Conservation (phyloP, 1,139 yeast genomes). For the Keqinozyma sinolaborantium region DNA sequence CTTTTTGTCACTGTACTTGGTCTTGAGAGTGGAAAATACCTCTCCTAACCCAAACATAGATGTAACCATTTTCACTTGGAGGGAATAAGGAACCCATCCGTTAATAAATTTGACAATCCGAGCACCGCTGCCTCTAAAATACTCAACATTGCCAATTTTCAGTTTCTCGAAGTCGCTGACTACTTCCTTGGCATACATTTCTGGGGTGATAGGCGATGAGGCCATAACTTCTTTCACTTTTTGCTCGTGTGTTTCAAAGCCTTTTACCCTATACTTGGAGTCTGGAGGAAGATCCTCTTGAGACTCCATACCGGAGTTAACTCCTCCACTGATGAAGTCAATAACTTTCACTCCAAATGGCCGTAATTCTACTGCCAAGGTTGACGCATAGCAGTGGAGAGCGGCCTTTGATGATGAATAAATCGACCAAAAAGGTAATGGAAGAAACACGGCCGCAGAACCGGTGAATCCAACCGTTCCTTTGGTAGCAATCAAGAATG, state of each 20-base stretch:
- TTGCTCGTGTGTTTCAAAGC: constrained; percentile 1
- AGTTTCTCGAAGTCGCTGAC: constrained; percentile 42
- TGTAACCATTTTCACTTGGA: too few relatives aligned
- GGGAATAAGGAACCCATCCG: too few relatives aligned
- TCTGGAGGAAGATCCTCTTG: constrained; percentile 40
- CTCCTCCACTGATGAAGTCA: constrained; percentile 32
- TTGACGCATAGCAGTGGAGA: constrained; percentile 55
- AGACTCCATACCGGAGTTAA: constrained; percentile 53
- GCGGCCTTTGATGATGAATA: constrained; percentile 69
- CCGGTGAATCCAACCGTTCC: constrained; percentile 71
- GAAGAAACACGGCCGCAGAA: constrained; percentile 54
- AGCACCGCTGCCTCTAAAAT: too few relatives aligned
- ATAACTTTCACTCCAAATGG: constrained; percentile 63
- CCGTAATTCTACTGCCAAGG: constrained; percentile 55
- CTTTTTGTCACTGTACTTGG: too few relatives aligned
- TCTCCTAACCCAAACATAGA: too few relatives aligned
- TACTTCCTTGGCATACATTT: constrained; percentile 50
- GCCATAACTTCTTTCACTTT: neutral
- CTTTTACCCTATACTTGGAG: constrained; percentile 1
- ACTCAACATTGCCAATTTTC: too few relatives aligned
- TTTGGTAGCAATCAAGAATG: constrained; percentile 53
- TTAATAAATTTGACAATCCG: too few relatives aligned
- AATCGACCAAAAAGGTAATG: constrained; percentile 61
- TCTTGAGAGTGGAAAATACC: too few relatives aligned
- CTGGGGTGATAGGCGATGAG: constrained; percentile 26